These are phyloP conservation scores for Marasmius oreades DNA, from an alignment of 1,284 basidiomycete species.

Conservation along the genomic window DNA sequence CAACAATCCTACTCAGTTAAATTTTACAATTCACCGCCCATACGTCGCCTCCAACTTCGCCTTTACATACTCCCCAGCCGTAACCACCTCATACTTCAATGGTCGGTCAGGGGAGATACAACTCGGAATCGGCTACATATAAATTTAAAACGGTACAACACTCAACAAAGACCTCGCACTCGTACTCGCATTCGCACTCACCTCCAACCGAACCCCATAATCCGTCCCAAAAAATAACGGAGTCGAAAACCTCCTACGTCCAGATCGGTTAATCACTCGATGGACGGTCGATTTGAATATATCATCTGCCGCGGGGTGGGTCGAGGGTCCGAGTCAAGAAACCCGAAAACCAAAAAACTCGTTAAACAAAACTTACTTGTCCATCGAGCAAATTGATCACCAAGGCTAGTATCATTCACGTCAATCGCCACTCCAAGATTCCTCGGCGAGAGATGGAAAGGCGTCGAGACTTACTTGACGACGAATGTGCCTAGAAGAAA, in stretches of 20 bases:
- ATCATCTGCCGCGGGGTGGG: conserved; percentile 46
- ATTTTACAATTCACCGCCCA: conserved; percentile 26
- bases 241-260: conserved; percentile 61
- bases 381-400: conserved; percentile 76
- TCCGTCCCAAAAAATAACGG: conserved; percentile 68
- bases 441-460: too few species aligned
- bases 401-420: conserved; percentile 51
- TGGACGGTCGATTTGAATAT: conserved; percentile 78
- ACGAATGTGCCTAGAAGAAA: conserved; percentile 43
- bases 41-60: conserved; percentile 56
- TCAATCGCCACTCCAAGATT: too few species aligned
- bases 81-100: conserved; percentile 58
- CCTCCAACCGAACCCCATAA: conserved; percentile 60
- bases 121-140: conserved; percentile 57
- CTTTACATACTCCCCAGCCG: conserved; percentile 68
- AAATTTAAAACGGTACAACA: conserved; percentile 1
- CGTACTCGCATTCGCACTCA: conserved; percentile 27
- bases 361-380: conserved; percentile 61
- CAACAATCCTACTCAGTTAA: too few species aligned
- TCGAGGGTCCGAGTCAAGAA: conserved; percentile 1
- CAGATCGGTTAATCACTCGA: conserved; percentile 66
- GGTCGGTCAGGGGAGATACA: conserved; percentile 65
- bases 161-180: neutral
- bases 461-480: conserved; percentile 49
- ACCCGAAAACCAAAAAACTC: neutral